Conservation (phyloP, 2,329 filamentous ascomycete species). For the Xylaria sp. region DNA sequence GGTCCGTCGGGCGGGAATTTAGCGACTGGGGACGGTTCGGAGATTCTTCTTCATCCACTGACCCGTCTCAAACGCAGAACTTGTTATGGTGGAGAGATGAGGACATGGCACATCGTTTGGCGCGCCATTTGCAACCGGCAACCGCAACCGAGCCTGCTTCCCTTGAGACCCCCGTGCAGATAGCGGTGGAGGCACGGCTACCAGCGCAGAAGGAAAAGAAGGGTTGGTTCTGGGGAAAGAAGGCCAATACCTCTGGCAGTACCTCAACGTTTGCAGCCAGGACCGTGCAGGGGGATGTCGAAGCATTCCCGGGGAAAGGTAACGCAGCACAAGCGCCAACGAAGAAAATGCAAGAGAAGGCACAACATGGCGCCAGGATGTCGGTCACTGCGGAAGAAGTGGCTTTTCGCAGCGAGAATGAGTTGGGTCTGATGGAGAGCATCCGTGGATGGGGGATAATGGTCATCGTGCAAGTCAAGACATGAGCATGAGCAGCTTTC, state of each 20-base stretch:
- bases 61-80: constrained; percentile 17
- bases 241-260: constrained; percentile 26
- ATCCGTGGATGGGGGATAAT: constrained; percentile 62
- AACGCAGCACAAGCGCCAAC: neutral
- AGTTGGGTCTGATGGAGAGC: constrained; percentile 64
- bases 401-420: constrained; percentile 63
- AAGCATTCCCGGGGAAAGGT: constrained; percentile 14
- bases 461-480: constrained; percentile 52
- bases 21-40: constrained; percentile 61
- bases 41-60: constrained; percentile 35
- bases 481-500: constrained; percentile 24
- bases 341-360: constrained; percentile 38
- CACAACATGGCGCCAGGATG: constrained; percentile 51
- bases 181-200: constrained; percentile 47
- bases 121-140: constrained; percentile 56
- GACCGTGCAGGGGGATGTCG: constrained; percentile 14
- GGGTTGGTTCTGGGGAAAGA: constrained; percentile 48
- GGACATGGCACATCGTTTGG: constrained; percentile 58
- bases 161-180: constrained; percentile 44
- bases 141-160: constrained; percentile 25
- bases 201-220: constrained; percentile 51
- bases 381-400: constrained; percentile 58
- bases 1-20: constrained; percentile 49
- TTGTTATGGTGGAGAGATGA: constrained; percentile 62
- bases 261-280: constrained; percentile 22